These are phyloP conservation scores for Daldinia vernicosa DNA, from an alignment of 495 filamentous ascomycete genomes.

Conservation along the genomic window DNA sequence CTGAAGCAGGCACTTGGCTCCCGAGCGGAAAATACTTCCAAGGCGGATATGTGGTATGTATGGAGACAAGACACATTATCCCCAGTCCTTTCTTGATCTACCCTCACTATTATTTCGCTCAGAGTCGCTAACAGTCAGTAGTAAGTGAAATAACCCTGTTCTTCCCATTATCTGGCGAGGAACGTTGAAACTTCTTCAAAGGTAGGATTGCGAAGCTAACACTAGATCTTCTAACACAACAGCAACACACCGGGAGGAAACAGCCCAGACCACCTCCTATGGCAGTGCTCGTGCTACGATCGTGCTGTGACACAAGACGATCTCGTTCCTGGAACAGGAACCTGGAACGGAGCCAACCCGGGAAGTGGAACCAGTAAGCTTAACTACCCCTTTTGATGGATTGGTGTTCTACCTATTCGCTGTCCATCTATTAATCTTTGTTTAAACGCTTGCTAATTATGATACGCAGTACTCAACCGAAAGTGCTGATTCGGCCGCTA, in stretches of 20 bases:
- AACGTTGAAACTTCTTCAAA: background rate
- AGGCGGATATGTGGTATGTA: conserved; percentile 27
- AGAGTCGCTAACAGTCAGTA: background rate
- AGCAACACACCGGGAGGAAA: conserved; percentile 36
- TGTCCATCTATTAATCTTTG: background rate
- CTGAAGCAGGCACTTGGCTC: conserved; percentile 33
- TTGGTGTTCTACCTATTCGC: background rate
- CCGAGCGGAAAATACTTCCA: conserved; percentile 33
- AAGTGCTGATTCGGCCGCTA: conserved; percentile 20
- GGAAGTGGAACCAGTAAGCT: conserved; percentile 40
- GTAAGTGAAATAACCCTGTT: background rate
- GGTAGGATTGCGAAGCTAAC: background rate
- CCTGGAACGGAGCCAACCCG: conserved; percentile 39
- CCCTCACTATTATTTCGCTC: background rate
- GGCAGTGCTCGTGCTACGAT: conserved; percentile 40
- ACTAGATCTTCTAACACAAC: background rate
- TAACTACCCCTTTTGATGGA: background rate
- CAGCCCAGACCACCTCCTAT: conserved; percentile 28
- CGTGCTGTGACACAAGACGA: conserved; percentile 27
- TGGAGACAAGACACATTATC: background rate
- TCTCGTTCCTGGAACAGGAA: conserved; percentile 25
- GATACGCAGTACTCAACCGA: conserved; percentile 30
- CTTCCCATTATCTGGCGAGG: background rate
- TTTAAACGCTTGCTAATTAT: conserved; percentile 5
- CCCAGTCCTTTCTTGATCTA: background rate